A percentile compares a stretch with the other conserved stretches of the same genome.
Conservation (phyloP, 371 early-diverging fungal genomes). For the Actinomucor elegans region DNA sequence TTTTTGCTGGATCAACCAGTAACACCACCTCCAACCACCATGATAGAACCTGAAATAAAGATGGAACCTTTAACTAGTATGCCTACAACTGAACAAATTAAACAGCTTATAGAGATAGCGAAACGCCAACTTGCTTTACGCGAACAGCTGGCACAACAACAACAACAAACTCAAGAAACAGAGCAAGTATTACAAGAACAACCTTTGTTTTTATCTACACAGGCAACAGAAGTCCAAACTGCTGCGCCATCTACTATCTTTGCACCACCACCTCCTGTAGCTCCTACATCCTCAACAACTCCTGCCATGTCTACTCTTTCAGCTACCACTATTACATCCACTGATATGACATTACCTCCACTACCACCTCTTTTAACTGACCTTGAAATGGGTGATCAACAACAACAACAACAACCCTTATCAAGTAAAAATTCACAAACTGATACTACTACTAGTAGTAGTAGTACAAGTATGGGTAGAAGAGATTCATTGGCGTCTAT, state of each 20-base stretch:
- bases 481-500: conserved; percentile 12
- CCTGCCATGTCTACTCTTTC: conserved; percentile 3
- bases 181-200: not conserved
- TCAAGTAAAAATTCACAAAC: not conserved
- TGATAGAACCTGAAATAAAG: conserved; percentile 4
- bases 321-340: conserved; percentile 1
- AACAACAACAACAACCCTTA: not conserved
- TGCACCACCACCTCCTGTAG: conserved; percentile 14
- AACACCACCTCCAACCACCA: conserved; percentile 1
- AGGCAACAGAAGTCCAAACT: conserved; percentile 9
- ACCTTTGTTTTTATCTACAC: not conserved
- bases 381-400: not conserved
- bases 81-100: conserved; percentile 46
- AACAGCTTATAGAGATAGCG: conserved; percentile 45
- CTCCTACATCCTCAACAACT: not conserved
- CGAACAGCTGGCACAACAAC: conserved; percentile 19
- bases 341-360: conserved; percentile 1
- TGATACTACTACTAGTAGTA: not conserved
- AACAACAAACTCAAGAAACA: not conserved
- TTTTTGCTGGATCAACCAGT: conserved; percentile 18
- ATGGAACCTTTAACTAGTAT: conserved; percentile 7
- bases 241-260: conserved; percentile 23
- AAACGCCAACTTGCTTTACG: conserved; percentile 36
- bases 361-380: not conserved
- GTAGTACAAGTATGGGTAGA: not conserved